A percentile compares a stretch with the other conserved stretches of the same genome.
Evolutionary conservation across 2,329 filamentous ascomycete species (phyloP).

Genomic region (Dichotomopilus funicola): DNA sequence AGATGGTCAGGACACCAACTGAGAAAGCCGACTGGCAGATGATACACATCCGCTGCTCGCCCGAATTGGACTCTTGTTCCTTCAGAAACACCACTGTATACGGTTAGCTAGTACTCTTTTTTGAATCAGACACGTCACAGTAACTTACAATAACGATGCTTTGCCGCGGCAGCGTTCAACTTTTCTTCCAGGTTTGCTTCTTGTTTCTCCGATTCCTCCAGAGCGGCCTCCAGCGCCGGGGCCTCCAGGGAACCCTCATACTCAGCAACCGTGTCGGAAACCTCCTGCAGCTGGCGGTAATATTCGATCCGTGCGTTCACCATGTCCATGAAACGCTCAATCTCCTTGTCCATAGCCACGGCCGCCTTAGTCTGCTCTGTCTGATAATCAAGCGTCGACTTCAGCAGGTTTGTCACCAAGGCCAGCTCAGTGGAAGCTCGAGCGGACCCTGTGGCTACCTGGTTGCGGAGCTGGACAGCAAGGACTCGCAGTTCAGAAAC

Average conservation of each 20-base stretch:
- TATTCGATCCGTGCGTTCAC: constrained; percentile 87
- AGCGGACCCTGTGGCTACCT: constrained; percentile 45
- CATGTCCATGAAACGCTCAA: constrained; percentile 66
- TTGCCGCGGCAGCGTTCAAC: constrained; percentile 60
- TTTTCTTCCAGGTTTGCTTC: constrained; percentile 50
- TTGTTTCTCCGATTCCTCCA: constrained; percentile 36
- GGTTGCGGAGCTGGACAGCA: constrained; percentile 51
- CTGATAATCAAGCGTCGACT: constrained; percentile 49
- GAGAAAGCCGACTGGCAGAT: constrained; percentile 78
- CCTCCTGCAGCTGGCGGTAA: constrained; percentile 79
- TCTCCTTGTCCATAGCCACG: constrained; percentile 55
- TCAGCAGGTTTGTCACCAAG: constrained; percentile 59
- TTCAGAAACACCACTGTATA: constrained; percentile 47
- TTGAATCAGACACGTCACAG: background rate
- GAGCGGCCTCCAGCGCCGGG: constrained; percentile 39
- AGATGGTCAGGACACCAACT: constrained; percentile 75
- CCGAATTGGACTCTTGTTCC: constrained; percentile 53
- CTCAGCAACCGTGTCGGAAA: constrained; percentile 81
- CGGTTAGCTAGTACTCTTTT: background rate
- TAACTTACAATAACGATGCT: constrained; percentile 62
- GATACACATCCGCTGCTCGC: constrained; percentile 66
- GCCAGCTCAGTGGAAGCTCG: constrained; percentile 56
- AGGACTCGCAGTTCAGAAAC: constrained; percentile 64
- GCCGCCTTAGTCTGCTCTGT: constrained; percentile 45
- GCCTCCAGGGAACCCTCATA: constrained; percentile 60